phyloP scores from a whole-genome alignment of 2,329 filamentous ascomycete species.

The Exophiala mesophila region DNA sequence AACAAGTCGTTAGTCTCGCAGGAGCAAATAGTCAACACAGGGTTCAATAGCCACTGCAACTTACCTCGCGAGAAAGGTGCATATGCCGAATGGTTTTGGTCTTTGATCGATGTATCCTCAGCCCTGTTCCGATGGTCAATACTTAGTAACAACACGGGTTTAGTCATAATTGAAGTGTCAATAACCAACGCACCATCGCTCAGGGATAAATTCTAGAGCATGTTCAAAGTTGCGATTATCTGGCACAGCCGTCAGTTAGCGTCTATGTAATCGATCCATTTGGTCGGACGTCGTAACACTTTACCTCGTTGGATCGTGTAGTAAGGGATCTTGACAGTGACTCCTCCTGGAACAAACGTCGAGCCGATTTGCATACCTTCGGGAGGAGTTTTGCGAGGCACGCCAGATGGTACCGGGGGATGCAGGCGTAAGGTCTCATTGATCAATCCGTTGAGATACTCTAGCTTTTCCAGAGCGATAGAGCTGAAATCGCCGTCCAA shows the following conservation, averaged over 20 bases:
- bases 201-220: slow-evolving; percentile 34
- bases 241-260: background rate
- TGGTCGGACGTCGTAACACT: slow-evolving; percentile 15
- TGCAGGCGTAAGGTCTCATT: slow-evolving; percentile 39
- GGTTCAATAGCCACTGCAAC: background rate
- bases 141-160: no score
- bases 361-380: slow-evolving; percentile 35
- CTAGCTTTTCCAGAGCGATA: slow-evolving; percentile 6
- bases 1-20: background rate
- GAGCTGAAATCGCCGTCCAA: background rate
- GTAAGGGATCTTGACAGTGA: background rate
- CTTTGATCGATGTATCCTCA: no score
- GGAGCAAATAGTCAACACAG: background rate
- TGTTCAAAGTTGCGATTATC: slow-evolving; percentile 25
- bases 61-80: slow-evolving; percentile 31
- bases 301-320: background rate
- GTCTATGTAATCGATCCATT: background rate
- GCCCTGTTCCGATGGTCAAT: no score
- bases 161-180: no score
- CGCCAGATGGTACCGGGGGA: slow-evolving; percentile 34
- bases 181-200: slow-evolving; percentile 38
- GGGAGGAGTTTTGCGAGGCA: slow-evolving; percentile 35
- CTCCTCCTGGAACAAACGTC: slow-evolving; percentile 30
- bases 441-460: slow-evolving; percentile 35
- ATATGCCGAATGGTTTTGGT: slow-evolving; percentile 32